phyloP scores from a whole-genome alignment of 345 rosid species.

The Populus euphratica region DNA sequence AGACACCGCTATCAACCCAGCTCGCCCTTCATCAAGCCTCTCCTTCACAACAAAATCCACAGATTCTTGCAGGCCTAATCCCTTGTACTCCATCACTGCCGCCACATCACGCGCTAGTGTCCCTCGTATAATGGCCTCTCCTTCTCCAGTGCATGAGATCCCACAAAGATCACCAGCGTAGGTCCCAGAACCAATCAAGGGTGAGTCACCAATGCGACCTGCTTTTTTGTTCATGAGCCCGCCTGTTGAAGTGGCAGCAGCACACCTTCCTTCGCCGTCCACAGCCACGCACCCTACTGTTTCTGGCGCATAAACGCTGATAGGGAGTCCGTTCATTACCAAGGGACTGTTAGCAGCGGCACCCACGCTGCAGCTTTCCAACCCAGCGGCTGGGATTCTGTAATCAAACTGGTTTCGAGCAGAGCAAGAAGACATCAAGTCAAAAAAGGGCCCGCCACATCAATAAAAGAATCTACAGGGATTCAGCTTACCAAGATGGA shows the following conservation, averaged over 20 bases:
- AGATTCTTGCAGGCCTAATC: constrained; percentile 66
- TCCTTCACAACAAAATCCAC: constrained; percentile 74
- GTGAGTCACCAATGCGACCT: constrained; percentile 96
- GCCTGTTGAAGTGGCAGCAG: constrained; percentile 92
- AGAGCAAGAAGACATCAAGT: not conserved
- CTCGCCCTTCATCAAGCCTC: constrained; percentile 72
- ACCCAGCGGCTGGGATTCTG: constrained; percentile 52
- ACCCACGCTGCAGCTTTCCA: constrained; percentile 49
- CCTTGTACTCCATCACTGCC: constrained; percentile 97
- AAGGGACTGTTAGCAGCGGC: constrained; percentile 57
- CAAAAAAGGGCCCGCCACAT: not conserved
- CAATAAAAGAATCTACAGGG: not conserved
- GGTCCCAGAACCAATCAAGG: constrained; percentile 90
- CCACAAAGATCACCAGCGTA: constrained; percentile 77
- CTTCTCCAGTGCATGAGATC: constrained; percentile 92
- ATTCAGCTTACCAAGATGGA: constrained; percentile 62
- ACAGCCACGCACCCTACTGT: constrained; percentile 95
- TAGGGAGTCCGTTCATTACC: constrained; percentile 87
- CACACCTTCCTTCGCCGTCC: constrained; percentile 75
- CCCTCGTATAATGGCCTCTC: constrained; percentile 85
- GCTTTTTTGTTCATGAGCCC: constrained; percentile 88
- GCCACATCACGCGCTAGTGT: constrained; percentile 90
- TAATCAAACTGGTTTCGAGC: constrained; percentile 66
- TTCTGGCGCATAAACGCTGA: constrained; percentile 83
- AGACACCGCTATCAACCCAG: constrained; percentile 92